Conservation (phyloP, 306 rosid species). For the Sechiopsis laciniata region DNA sequence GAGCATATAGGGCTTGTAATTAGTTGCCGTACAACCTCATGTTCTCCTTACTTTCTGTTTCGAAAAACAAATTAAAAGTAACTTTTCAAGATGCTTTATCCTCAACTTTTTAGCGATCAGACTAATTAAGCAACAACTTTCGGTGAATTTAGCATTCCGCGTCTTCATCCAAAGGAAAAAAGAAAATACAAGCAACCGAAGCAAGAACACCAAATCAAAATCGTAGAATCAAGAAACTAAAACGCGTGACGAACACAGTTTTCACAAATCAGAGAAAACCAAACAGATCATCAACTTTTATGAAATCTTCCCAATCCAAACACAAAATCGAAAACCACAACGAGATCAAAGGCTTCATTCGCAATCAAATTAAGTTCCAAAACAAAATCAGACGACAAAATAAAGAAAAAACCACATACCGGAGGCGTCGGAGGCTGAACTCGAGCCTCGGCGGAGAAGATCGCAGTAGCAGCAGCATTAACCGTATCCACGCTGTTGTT, state of each 20-base stretch:
- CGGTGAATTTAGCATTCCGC: neutral
- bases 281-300: slow-evolving; percentile 10
- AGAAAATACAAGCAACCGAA: neutral
- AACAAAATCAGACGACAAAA: neutral
- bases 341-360: slow-evolving; percentile 9
- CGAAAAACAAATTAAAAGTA: neutral
- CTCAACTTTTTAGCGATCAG: neutral
- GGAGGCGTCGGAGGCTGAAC: slow-evolving; percentile 59
- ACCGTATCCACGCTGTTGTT: slow-evolving; percentile 72
- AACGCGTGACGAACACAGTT: neutral
- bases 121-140: neutral
- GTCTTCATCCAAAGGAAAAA: neutral
- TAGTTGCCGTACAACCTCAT: neutral
- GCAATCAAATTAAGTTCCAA: slow-evolving; percentile 17
- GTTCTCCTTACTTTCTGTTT: neutral
- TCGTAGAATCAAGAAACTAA: neutral
- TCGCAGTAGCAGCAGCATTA: slow-evolving; percentile 91
- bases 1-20: neutral
- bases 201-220: slow-evolving; percentile 11
- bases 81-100: neutral
- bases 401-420: slow-evolving; percentile 32
- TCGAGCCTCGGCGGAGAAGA: slow-evolving; percentile 77
- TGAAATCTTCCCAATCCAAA: neutral
- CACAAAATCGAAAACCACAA: neutral
- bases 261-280: neutral